A percentile compares a stretch with the other conserved stretches of the same genome.
These are phyloP conservation scores for Sanghuangporus weigelae DNA, from an alignment of 1,284 basidiomycete genomes.

Conservation along the genomic window DNA sequence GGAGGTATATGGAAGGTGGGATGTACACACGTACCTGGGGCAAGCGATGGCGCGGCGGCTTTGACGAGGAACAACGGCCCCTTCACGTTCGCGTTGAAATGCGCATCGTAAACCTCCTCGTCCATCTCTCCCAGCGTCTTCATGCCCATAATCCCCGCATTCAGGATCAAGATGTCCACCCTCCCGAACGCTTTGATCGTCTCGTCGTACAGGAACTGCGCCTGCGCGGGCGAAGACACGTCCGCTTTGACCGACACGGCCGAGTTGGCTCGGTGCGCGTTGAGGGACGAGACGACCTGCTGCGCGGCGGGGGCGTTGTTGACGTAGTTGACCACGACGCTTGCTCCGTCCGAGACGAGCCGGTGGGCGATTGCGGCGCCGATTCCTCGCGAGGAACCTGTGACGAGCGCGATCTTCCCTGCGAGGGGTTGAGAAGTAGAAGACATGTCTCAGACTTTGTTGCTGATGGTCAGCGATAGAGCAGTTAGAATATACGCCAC, in stretches of 20 bases:
- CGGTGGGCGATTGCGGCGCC: conserved; percentile 47
- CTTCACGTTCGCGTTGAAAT: conserved; percentile 51
- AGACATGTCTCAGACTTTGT: not conserved
- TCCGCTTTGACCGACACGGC: conserved; percentile 50
- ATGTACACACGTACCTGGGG: conserved; percentile 33
- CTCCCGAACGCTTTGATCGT: conserved; percentile 37
- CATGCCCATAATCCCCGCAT: conserved; percentile 48
- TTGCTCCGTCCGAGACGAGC: conserved; percentile 50
- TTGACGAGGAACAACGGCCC: conserved; percentile 53
- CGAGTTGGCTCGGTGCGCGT: conserved; percentile 36
- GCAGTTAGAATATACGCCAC: not conserved
- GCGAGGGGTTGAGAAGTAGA: conserved; percentile 19
- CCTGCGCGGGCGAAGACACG: conserved; percentile 27
- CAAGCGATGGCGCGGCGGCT: conserved; percentile 37
- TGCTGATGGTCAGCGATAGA: not conserved
- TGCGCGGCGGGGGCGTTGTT: conserved; percentile 37
- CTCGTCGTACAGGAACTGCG: conserved; percentile 31
- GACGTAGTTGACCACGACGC: conserved; percentile 53
- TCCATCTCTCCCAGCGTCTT: conserved; percentile 41
- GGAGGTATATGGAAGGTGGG: not conserved
- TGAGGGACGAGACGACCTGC: conserved; percentile 40
- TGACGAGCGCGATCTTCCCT: conserved; percentile 52
- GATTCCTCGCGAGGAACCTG: conserved; percentile 55
- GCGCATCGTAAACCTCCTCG: conserved; percentile 43
- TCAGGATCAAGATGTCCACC: conserved; percentile 52